Evolutionary conservation across 345 rosid genomes (phyloP).

Genomic region (Syzygium jambos): DNA sequence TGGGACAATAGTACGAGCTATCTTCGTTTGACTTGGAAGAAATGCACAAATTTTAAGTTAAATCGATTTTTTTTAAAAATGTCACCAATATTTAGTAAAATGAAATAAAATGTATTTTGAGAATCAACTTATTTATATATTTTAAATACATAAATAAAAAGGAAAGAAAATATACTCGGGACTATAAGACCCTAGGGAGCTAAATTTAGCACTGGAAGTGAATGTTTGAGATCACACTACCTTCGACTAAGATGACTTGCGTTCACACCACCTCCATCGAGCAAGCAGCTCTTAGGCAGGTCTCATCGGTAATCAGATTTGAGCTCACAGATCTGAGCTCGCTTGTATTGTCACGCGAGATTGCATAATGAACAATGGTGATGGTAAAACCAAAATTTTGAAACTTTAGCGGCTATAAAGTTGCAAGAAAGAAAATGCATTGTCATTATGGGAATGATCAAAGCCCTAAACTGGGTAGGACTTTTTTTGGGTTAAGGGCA

Average conservation of each 20-base stretch:
- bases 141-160: background rate
- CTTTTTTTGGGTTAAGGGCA: background rate
- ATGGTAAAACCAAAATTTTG: background rate
- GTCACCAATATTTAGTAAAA: background rate
- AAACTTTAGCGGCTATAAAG: background rate
- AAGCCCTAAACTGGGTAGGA: background rate
- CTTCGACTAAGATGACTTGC: background rate
- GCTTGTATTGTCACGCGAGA: rapidly evolving
- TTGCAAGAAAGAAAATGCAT: background rate
- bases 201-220: rapidly evolving
- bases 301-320: rapidly evolving
- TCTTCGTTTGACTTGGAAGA: background rate
- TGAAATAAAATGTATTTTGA: background rate
- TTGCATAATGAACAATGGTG: background rate
- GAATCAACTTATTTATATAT: background rate
- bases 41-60: background rate
- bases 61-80: background rate
- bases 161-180: rapidly evolving
- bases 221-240: background rate
- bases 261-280: background rate
- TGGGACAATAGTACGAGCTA: background rate
- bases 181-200: rapidly evolving
- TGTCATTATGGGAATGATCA: background rate
- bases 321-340: too few relatives aligned
- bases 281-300: background rate